Evolutionary conservation across 306 rosid species (phyloP).

Genomic region (Lagenaria siceraria): DNA sequence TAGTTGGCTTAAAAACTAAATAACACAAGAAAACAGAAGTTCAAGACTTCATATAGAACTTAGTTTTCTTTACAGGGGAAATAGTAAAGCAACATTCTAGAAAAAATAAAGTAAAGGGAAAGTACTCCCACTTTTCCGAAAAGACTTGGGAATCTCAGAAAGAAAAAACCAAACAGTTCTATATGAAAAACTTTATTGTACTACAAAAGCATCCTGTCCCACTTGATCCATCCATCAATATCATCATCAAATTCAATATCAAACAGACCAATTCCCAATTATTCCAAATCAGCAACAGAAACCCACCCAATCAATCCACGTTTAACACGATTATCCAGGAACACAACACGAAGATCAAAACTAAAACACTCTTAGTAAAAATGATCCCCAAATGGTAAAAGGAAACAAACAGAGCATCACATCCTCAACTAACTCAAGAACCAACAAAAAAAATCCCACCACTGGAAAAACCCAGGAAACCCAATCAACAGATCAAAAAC

Average conservation of each 20-base stretch:
- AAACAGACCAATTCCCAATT: background rate
- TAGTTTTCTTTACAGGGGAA: background rate
- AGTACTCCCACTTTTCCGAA: background rate
- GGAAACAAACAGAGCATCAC: background rate
- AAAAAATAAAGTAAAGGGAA: background rate
- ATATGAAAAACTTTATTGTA: background rate
- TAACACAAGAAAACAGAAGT: background rate
- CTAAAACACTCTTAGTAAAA: background rate
- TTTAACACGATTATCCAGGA: background rate
- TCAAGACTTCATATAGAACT: background rate
- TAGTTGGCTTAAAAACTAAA: constrained; percentile 7
- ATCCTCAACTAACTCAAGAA: background rate
- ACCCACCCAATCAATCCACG: background rate
- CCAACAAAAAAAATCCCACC: background rate
- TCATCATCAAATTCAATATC: background rate
- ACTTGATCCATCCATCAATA: background rate
- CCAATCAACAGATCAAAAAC: background rate
- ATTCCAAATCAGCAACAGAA: background rate
- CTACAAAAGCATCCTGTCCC: background rate
- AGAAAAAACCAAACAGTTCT: background rate
- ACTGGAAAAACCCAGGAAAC: background rate
- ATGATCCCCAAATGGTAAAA: background rate
- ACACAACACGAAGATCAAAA: background rate
- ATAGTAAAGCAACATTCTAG: background rate
- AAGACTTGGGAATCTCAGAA: background rate